Base-by-base conservation (phyloP, 345 rosid species). In the Populus nigra region DNA sequence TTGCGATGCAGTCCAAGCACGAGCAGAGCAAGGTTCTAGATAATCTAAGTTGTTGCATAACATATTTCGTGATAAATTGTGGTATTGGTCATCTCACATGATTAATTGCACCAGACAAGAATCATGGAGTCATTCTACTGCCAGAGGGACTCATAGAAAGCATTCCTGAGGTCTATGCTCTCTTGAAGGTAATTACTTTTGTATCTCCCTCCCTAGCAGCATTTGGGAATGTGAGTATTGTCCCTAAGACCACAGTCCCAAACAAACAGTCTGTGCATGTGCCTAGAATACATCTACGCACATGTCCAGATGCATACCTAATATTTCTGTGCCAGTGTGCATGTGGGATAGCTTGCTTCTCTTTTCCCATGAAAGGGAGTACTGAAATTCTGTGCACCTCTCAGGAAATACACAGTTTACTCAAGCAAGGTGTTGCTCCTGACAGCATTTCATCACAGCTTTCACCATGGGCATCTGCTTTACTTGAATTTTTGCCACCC, bases 71-170 rank as follows among this genome's bases (percentile, higher is more conserved):
- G 57, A 43, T 74, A 68, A 18, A 23, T 72, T 41, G 13, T 62
- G 35, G 22, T 80, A 70, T 77, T 76, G 76, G 68, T 80, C 69
- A 45, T 65, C 85, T 81, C 53, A 80, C 68, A 55, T 43, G 63
- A 74, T 50, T 72, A 38, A 83, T 80, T 79, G 75, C 70, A 77
- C 53, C 87, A 96, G 99, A 89, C 80, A 96, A 94, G 85, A 84
- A 91, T 84, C 97, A 96, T 74, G 97, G 99, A 66, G 99, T 96
- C 84, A 89, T 96, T 79, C 89, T 96, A 76, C 84, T 96, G 71
- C 99, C 99, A 18, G 99, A 96, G 90, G 99, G 99, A 72, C 94
- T 94, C 57, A 92, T 96, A 74, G 97, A 90, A 88, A 94, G 91
- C 87, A 96, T 96, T 80, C 99, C 99, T 68, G 97, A 96, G 87